Evolutionary conservation across 225 moss, liverwort and hornwort species (phyloP).

Genomic region (Climacium dendroides): DNA sequence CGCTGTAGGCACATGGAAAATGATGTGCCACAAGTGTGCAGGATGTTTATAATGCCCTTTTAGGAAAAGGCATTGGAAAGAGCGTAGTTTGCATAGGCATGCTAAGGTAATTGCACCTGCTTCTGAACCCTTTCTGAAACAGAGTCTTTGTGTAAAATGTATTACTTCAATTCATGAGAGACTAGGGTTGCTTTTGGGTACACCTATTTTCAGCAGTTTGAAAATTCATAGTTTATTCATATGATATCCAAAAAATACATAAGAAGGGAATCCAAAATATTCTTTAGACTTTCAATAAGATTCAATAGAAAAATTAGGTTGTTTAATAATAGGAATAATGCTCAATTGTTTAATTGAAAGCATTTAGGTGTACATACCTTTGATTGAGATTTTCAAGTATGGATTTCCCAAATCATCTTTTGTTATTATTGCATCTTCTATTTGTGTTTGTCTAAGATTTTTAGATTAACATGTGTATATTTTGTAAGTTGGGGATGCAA

Average conservation of each 20-base stretch:
- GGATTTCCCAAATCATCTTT: not conserved
- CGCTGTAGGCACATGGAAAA: not conserved
- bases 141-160: not conserved
- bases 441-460: not conserved
- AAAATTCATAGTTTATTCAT: not conserved
- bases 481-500: not conserved
- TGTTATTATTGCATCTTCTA: not conserved
- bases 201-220: not conserved
- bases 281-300: not conserved
- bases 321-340: not conserved
- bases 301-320: not conserved
- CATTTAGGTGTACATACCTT: no score
- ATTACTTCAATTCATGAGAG: not conserved
- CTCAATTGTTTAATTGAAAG: rapidly evolving
- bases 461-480: not conserved
- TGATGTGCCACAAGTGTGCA: not conserved
- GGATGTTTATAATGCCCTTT: not conserved
- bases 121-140: not conserved
- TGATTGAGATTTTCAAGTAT: not conserved
- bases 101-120: not conserved
- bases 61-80: not conserved
- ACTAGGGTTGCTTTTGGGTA: no score
- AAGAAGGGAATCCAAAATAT: not conserved
- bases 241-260: not conserved
- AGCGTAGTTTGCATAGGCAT: not conserved